These are phyloP conservation scores for Acanthamoeba comandoni DNA, from an alignment of 208 protist genomes.

Conservation along the genomic window DNA sequence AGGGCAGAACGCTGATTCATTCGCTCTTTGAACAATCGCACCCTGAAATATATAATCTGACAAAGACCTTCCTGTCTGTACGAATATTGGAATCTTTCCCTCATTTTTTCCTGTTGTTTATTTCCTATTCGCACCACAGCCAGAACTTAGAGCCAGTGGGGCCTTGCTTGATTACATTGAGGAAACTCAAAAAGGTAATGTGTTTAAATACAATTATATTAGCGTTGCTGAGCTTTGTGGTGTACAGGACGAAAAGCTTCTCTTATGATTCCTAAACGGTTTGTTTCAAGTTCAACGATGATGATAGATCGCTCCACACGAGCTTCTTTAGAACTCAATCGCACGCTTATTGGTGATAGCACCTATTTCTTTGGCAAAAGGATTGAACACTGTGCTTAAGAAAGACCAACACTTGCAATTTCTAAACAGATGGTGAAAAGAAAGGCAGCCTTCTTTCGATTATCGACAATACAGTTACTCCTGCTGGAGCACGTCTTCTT, in stretches of 20 bases:
- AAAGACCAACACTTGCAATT: no score
- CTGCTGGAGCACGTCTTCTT: conserved; percentile 73
- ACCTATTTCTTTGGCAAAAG: conserved; percentile 13
- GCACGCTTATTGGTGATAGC: conserved; percentile 6
- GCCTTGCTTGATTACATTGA: conserved; percentile 55
- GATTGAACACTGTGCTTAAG: no score
- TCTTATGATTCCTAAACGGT: no score
- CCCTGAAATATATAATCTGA: no score
- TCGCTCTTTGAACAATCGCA: no score
- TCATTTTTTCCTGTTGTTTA: conserved; percentile 8
- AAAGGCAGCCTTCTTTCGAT: conserved; percentile 73
- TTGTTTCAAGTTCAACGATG: conserved; percentile 22
- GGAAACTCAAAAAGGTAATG: conserved; percentile 75
- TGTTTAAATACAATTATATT: conserved; percentile 3
- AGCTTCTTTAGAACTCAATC: conserved; percentile 67
- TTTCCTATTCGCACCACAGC: conserved; percentile 5
- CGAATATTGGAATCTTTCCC: no score
- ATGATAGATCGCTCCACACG: conserved; percentile 42
- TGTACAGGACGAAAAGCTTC: no score
- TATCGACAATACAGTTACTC: conserved; percentile 79
- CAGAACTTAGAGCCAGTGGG: conserved; percentile 32
- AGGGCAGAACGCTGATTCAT: no score
- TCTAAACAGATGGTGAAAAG: not conserved
- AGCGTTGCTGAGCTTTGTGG: no score
- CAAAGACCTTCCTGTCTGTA: no score